Evolutionary conservation across 441 rosid species (phyloP), one percentile per base, ranked within the genome.

Genomic region (Dalechampia spathulata): DNA sequence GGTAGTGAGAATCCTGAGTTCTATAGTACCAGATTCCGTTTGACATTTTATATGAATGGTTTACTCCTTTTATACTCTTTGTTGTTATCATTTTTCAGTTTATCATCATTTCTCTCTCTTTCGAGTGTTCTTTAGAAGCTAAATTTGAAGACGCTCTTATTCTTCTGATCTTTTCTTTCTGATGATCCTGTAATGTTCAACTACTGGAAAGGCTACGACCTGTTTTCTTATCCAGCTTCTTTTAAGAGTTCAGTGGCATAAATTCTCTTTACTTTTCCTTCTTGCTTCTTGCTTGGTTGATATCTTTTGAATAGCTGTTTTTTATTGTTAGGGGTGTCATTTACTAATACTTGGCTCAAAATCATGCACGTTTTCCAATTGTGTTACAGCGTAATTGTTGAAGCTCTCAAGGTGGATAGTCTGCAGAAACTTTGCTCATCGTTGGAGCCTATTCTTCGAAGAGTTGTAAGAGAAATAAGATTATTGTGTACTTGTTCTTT

Each of bases 341-440:
- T n/a, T n/a, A n/a, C n/a, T n/a, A n/a, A 13, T 26, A 32, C 23
- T 45, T 20, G 7, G 52, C 16, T 52, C 13, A 15, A 42, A 26
- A 27, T 49, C 21, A 2, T 28, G 39, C 45, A 10, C 12, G 10
- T 16, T 45, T 21, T 43, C 55, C 23, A 21, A 12, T 56, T 49
- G 56, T 47, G 1, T 51, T 78, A 80, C 81, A 89, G 97, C 55
- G 95, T 89, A 20, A 89, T 89, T 61, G 90, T 89, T 46, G 97
- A 89, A 72, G 97, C 97, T 47, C 71, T 89, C 40, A 89, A 84
- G 83, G 83, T 83, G 66, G 97, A 86, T 70, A 82, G 90, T 66
- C 72, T 89, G 72, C 97, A 89, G 75, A 89, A 84, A 65, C 79
- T 90, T 64, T 90, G 95, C 73, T 86, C 97, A 0, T 84, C 95